Evolutionary conservation across 805 yeast species (phyloP).

Genomic region (Metschnikowia continentalis): DNA sequence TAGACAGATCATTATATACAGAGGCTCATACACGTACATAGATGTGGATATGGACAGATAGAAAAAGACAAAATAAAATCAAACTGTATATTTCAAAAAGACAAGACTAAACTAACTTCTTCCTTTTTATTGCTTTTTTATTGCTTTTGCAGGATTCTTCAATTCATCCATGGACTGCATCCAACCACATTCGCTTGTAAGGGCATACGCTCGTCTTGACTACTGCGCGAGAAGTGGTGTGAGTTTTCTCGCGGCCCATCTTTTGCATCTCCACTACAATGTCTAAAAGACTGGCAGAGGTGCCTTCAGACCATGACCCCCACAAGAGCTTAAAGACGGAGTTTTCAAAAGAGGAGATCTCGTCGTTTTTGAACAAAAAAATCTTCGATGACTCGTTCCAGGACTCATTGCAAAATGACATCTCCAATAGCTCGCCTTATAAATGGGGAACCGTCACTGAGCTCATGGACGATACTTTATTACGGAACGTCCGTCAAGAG

Average conservation of each 20-base stretch:
- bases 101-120: no score
- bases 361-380: constrained; percentile 42
- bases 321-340: constrained; percentile 9
- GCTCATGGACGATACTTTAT: constrained; percentile 69
- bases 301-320: neutral
- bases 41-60: no score
- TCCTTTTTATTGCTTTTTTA: no score
- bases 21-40: no score
- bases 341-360: constrained; percentile 33
- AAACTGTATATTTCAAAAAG: no score
- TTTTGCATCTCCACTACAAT: constrained; percentile 5
- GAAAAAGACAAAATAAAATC: no score
- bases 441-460: constrained; percentile 82
- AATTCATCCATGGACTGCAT: no score
- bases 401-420: constrained; percentile 35
- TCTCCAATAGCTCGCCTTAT: constrained; percentile 67
- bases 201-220: neutral
- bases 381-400: constrained; percentile 46
- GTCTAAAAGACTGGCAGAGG: constrained; percentile 13
- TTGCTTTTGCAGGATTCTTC: no score
- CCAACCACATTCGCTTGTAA: no score
- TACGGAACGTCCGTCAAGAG: constrained; percentile 79
- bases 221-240: constrained; percentile 2
- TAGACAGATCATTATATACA: no score
- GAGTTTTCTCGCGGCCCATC: constrained; percentile 5